Evolutionary conservation across 371 early-diverging fungal species (phyloP).

Genomic region (Apophysomyces ossiformis): DNA sequence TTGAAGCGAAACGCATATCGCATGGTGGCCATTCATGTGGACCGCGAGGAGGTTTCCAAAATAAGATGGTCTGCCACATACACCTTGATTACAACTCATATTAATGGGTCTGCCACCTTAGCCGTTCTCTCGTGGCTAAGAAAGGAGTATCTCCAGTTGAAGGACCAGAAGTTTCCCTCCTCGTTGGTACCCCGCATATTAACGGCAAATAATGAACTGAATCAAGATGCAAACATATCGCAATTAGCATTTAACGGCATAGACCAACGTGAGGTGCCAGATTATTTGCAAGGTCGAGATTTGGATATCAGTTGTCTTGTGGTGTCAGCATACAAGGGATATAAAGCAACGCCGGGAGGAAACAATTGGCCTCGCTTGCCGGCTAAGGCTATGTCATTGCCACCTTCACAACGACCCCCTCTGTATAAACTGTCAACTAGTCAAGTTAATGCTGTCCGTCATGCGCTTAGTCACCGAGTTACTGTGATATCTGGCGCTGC

Average conservation of each 20-base stretch:
- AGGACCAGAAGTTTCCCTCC: slow-evolving; percentile 7
- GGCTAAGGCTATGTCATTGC: neutral
- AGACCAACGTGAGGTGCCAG: slow-evolving; percentile 25
- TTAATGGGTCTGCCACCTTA: slow-evolving; percentile 27
- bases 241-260: neutral
- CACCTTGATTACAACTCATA: slow-evolving; percentile 19
- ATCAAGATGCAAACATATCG: neutral
- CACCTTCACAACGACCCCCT: slow-evolving; percentile 19
- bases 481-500: slow-evolving; percentile 40
- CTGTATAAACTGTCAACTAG: slow-evolving; percentile 38
- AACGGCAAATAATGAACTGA: neutral
- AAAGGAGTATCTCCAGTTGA: slow-evolving; percentile 7
- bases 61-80: slow-evolving; percentile 26
- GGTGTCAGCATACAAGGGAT: slow-evolving; percentile 4
- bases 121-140: slow-evolving; percentile 34
- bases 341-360: slow-evolving; percentile 17
- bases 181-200: neutral
- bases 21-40: slow-evolving; percentile 28
- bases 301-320: slow-evolving; percentile 40
- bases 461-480: slow-evolving; percentile 40
- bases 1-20: neutral
- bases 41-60: slow-evolving; percentile 11
- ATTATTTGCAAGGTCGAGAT: slow-evolving; percentile 28
- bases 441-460: slow-evolving; percentile 36
- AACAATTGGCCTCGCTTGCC: slow-evolving; percentile 33